Conservation (phyloP, 2,329 filamentous ascomycete genomes). For the Pseudogymnoascus sp. region DNA sequence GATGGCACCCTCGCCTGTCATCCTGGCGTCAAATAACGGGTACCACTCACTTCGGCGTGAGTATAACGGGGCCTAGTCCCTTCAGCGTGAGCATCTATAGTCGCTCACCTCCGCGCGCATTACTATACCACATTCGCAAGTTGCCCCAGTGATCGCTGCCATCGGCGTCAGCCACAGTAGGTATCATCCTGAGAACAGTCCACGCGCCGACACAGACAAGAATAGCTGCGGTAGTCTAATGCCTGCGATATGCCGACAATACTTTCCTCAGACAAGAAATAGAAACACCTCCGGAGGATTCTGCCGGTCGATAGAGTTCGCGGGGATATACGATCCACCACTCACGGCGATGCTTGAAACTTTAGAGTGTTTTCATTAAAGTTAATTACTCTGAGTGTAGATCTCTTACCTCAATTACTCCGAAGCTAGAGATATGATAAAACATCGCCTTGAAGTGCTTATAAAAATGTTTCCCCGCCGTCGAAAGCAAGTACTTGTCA, state of each 20-base stretch:
- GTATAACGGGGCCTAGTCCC: background rate
- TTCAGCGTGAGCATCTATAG: background rate
- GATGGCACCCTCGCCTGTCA: background rate
- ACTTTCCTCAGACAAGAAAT: background rate
- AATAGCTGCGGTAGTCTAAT: background rate
- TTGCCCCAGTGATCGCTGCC: background rate
- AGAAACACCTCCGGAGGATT: background rate
- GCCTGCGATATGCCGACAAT: background rate
- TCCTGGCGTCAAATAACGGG: background rate
- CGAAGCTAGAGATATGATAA: constrained; percentile 5
- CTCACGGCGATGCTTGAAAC: background rate
- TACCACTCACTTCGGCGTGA: background rate
- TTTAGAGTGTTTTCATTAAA: constrained; percentile 7
- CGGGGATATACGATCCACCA: constrained; percentile 4
- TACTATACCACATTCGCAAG: background rate
- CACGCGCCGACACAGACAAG: background rate
- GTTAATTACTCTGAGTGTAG: background rate
- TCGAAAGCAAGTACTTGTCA: background rate
- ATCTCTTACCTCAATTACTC: background rate
- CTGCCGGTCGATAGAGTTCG: background rate
- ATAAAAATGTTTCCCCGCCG: background rate
- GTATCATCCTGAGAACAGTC: background rate
- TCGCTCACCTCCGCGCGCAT: background rate
- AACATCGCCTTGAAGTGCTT: background rate
- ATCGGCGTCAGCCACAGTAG: background rate